A percentile compares a stretch with the other conserved stretches of the same genome.
Evolutionary conservation across 805 yeast species (phyloP).

Genomic region (Metschnikowia santaceciliae): DNA sequence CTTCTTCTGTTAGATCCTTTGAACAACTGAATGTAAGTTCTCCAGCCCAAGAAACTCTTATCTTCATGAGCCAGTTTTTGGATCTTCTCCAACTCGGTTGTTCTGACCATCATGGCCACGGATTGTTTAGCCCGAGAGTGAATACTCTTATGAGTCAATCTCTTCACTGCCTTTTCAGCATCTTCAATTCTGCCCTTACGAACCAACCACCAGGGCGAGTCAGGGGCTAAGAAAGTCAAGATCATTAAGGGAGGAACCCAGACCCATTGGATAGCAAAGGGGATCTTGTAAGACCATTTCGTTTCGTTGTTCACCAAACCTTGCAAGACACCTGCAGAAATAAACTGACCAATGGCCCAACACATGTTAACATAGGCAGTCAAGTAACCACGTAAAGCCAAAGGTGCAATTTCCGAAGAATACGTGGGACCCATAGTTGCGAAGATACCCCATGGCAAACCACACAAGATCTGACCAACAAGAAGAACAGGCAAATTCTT

Average conservation of each 20-base stretch:
- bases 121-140: slow-evolving; percentile 17
- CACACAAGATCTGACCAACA: slow-evolving; percentile 42
- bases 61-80: slow-evolving; percentile 27
- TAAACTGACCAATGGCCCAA: slow-evolving; percentile 56
- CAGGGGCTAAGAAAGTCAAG: slow-evolving; percentile 47
- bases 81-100: slow-evolving; percentile 25
- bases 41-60: slow-evolving; percentile 19
- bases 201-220: slow-evolving; percentile 56
- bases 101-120: slow-evolving; percentile 26
- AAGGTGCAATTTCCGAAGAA: slow-evolving; percentile 57
- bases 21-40: slow-evolving; percentile 20
- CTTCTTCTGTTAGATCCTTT: slow-evolving; percentile 7
- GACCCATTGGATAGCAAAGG: slow-evolving; percentile 59
- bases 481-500: slow-evolving; percentile 34
- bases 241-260: slow-evolving; percentile 50
- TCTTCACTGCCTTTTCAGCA: slow-evolving; percentile 30
- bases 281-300: slow-evolving; percentile 45
- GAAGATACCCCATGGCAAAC: slow-evolving; percentile 55
- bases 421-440: slow-evolving; percentile 50
- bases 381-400: slow-evolving; percentile 46
- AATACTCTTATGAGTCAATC: slow-evolving; percentile 13
- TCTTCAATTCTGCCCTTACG: slow-evolving; percentile 37
- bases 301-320: slow-evolving; percentile 24
- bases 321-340: slow-evolving; percentile 49
- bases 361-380: slow-evolving; percentile 49